Conservation (phyloP, 208 protist species). For the Wallacemonas collosoma region DNA sequence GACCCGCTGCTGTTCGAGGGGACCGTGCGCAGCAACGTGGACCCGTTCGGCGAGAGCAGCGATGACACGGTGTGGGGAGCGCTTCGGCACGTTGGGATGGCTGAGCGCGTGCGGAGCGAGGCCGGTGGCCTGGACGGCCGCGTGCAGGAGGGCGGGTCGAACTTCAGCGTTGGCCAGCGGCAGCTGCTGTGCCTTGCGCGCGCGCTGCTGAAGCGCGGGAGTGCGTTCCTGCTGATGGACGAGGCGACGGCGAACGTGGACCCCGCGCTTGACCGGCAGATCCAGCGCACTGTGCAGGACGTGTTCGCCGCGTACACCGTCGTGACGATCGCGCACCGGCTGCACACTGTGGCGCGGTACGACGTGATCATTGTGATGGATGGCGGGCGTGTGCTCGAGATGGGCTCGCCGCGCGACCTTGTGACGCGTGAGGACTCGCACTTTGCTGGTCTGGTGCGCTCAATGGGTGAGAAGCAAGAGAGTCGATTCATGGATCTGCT, state of each 20-base stretch:
- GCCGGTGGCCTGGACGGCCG: constrained; percentile 34
- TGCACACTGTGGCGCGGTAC: constrained; percentile 70
- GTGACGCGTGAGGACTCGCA: constrained; percentile 17
- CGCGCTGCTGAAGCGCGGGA: constrained; percentile 56
- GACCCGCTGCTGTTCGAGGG: constrained; percentile 80
- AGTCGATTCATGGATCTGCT: background rate
- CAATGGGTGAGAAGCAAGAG: constrained; percentile 12
- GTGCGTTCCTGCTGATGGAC: constrained; percentile 74
- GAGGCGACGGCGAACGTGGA: constrained; percentile 80
- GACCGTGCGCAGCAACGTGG: constrained; percentile 75
- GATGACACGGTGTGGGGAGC: constrained; percentile 48
- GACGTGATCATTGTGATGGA: constrained; percentile 72
- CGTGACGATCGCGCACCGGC: constrained; percentile 69
- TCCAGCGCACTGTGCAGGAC: constrained; percentile 51
- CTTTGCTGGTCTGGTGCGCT: constrained; percentile 29
- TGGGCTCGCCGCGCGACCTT: constrained; percentile 33
- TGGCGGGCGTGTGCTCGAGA: constrained; percentile 32
- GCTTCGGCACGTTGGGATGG: constrained; percentile 46
- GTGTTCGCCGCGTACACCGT: constrained; percentile 61
- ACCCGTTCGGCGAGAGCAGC: constrained; percentile 44
- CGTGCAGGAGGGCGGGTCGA: constrained; percentile 61
- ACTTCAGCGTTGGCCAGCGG: constrained; percentile 77
- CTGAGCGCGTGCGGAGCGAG: constrained; percentile 28
- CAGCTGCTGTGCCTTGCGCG: constrained; percentile 78
- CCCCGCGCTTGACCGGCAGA: constrained; percentile 45